Evolutionary conservation across 495 filamentous ascomycete species (phyloP).

Genomic region (Penicillium canariense): DNA sequence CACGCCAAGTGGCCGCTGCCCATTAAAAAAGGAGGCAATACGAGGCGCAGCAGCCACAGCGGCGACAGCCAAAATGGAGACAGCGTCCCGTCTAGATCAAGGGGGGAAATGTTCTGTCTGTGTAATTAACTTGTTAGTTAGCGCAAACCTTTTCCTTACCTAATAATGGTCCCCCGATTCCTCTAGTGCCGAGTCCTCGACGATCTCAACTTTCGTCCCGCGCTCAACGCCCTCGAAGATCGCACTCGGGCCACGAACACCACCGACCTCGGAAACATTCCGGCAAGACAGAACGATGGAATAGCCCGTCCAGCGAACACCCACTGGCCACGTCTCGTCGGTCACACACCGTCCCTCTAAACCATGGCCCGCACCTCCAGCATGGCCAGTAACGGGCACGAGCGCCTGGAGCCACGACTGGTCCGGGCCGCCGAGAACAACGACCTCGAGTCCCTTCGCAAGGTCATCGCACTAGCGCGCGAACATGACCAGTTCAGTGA

Average conservation of each 20-base stretch:
- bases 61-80: neutral
- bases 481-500: conserved; percentile 46
- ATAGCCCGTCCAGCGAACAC: neutral
- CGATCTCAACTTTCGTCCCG: neutral
- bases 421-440: conserved; percentile 50
- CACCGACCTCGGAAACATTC: neutral
- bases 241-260: neutral
- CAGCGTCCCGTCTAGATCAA: neutral
- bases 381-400: conserved; percentile 40
- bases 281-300: conserved; percentile 1
- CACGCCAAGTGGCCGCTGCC: neutral
- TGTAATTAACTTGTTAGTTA: neutral
- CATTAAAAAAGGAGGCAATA: conserved; percentile 13
- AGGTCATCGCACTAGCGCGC: conserved; percentile 40
- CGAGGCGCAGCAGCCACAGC: conserved; percentile 21
- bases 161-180: neutral
- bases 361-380: conserved; percentile 41
- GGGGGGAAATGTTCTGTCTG: too few relatives aligned
- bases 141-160: conserved; percentile 18
- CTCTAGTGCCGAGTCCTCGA: neutral
- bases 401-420: conserved; percentile 53
- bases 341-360: neutral
- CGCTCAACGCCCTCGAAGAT: neutral
- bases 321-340: neutral
- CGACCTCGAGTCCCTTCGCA: conserved; percentile 33